These are phyloP conservation scores for Cladophialophora yegresii DNA, from an alignment of 2,329 filamentous ascomycete species.

Conservation along the genomic window DNA sequence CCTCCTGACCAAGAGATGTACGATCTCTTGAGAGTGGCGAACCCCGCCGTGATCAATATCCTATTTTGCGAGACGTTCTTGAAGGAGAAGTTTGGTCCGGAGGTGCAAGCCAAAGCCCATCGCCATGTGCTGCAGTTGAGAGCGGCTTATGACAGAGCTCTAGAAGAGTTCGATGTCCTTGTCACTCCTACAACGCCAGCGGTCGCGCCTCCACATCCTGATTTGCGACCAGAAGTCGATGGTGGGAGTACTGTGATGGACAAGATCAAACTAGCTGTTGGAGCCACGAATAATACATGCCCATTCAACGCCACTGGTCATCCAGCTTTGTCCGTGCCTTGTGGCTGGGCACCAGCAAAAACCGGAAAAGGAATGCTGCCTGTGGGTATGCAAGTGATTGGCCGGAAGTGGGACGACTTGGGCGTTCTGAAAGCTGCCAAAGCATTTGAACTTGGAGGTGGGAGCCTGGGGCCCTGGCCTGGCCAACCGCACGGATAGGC, in stretches of 20 bases:
- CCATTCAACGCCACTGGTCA: conserved; percentile 57
- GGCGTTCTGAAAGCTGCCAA: conserved; percentile 39
- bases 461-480: conserved; percentile 28
- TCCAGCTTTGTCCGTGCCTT: conserved; percentile 53
- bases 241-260: conserved; percentile 42
- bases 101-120: conserved; percentile 50
- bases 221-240: conserved; percentile 32
- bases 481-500: not conserved
- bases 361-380: conserved; percentile 47
- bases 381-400: conserved; percentile 60
- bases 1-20: conserved; percentile 48
- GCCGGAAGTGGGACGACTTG: conserved; percentile 40
- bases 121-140: conserved; percentile 52
- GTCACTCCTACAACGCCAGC: conserved; percentile 53
- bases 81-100: conserved; percentile 38
- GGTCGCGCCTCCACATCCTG: conserved; percentile 49
- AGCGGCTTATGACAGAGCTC: conserved; percentile 51
- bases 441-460: conserved; percentile 38
- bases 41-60: conserved; percentile 51
- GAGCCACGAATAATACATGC: conserved; percentile 50
- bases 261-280: conserved; percentile 50
- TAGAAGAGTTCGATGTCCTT: conserved; percentile 52
- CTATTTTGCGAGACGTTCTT: conserved; percentile 46
- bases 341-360: conserved; percentile 44
- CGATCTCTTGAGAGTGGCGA: conserved; percentile 47